Percentiles rank a stretch among this genome's conserved stretches.
phyloP scores from a whole-genome alignment of 192 early-diverging fungal species.

The Podila horticola region DNA sequence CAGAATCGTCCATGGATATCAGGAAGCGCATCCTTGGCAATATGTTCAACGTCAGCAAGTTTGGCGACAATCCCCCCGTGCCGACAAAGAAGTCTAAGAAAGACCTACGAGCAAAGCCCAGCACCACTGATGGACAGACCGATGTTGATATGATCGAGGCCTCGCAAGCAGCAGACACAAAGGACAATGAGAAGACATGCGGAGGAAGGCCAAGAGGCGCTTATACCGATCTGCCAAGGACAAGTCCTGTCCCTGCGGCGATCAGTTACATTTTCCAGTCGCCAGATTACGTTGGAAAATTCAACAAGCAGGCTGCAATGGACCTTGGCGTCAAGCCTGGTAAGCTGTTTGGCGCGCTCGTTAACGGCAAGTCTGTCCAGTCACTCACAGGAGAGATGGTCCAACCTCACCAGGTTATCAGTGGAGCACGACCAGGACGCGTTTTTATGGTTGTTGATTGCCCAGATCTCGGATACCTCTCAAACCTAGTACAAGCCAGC shows the following conservation, averaged over 20 bases:
- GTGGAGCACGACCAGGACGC: slow-evolving; percentile 65
- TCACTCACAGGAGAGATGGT: slow-evolving; percentile 72
- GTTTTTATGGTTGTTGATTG: slow-evolving; percentile 80
- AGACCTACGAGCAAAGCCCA: slow-evolving; percentile 5
- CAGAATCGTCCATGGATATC: background rate
- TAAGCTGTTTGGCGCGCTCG: slow-evolving; percentile 66
- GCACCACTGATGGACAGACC: slow-evolving; percentile 9
- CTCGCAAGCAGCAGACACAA: background rate
- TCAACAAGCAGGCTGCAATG: slow-evolving; percentile 72
- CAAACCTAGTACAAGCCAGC: slow-evolving; percentile 50
- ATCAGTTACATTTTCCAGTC: slow-evolving; percentile 83
- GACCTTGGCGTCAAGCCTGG: slow-evolving; percentile 78
- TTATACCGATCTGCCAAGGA: slow-evolving; percentile 50
- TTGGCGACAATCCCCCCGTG: background rate
- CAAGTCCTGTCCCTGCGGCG: slow-evolving; percentile 59
- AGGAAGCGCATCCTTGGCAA: slow-evolving; percentile 17
- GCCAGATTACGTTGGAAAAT: slow-evolving; percentile 81
- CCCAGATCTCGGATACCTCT: slow-evolving; percentile 66
- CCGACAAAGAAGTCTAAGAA: slow-evolving; percentile 24
- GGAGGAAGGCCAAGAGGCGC: slow-evolving; percentile 1
- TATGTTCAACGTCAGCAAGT: slow-evolving; percentile 34
- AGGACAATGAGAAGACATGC: background rate
- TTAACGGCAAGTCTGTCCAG: slow-evolving; percentile 67
- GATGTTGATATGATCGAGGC: slow-evolving; percentile 29
- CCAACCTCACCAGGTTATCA: slow-evolving; percentile 77